These are phyloP conservation scores for Colletotrichum lindemuthianum DNA, from an alignment of 2,329 filamentous ascomycete genomes.

Conservation along the genomic window DNA sequence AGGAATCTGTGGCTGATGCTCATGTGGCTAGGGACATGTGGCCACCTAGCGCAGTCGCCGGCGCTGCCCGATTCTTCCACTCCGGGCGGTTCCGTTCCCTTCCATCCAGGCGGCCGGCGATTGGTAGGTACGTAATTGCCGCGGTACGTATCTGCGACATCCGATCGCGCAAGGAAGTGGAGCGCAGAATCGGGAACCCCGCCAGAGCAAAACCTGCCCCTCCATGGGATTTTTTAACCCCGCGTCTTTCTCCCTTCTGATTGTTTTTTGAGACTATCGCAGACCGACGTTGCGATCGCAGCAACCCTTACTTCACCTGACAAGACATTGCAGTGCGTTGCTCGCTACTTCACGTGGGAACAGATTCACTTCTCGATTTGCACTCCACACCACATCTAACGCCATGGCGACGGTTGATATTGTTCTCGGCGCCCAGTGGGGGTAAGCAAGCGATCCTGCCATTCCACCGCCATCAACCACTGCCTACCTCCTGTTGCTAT, in stretches of 20 bases:
- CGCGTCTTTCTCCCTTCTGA: slow-evolving; percentile 33
- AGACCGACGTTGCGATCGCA: slow-evolving; percentile 37
- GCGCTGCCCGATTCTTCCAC: slow-evolving; percentile 23
- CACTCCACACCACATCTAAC: not conserved
- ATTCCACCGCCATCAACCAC: not conserved
- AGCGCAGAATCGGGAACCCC: slow-evolving; percentile 22
- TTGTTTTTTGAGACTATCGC: slow-evolving; percentile 35
- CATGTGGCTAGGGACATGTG: not conserved
- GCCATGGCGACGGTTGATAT: slow-evolving; percentile 42
- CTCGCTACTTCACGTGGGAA: slow-evolving; percentile 13
- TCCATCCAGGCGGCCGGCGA: not conserved
- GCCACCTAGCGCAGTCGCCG: not conserved
- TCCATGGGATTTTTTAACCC: slow-evolving; percentile 36
- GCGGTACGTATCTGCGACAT: slow-evolving; percentile 19
- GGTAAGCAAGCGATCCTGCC: slow-evolving; percentile 42
- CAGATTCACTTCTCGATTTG: not conserved
- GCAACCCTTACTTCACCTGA: slow-evolving; percentile 30
- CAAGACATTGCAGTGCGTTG: slow-evolving; percentile 25
- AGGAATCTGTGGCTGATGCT: not conserved
- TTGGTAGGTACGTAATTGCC: slow-evolving; percentile 23
- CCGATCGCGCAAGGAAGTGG: slow-evolving; percentile 27
- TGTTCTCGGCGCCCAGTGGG: slow-evolving; percentile 51
- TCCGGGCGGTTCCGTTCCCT: slow-evolving; percentile 28
- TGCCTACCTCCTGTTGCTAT: slow-evolving; percentile 32
- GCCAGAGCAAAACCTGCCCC: slow-evolving; percentile 36